Evolutionary conservation across 768 basidiomycete genomes (phyloP), one percentile per base, ranked within the genome.

Genomic region (Pleurotus cornucopiae): DNA sequence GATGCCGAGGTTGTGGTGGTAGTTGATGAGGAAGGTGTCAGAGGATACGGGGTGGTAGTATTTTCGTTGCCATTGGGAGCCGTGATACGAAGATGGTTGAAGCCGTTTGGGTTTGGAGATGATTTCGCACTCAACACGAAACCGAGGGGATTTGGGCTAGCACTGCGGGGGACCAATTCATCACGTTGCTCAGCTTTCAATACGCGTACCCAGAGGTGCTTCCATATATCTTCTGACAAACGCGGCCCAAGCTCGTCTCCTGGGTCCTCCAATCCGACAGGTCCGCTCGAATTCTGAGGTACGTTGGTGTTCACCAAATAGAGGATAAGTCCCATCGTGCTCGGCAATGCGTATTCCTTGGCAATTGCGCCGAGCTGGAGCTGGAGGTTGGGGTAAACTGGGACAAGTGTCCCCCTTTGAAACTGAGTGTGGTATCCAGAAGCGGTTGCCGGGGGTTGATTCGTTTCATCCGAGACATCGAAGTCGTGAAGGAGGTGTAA

Each of bases 261-360:
- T 4, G 76, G 71, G 54, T 71, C 66, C 20, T 71, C 71, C n/a
- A 49, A 46, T 40, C 63, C 16, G 12, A 40, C 53, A 38, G 54
- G 58, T 38, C 43, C 56, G 40, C 14, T 51, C 26, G 65, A 64
- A 54, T 38, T 51, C 16, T 23, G 54, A 21, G 60, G 52, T 34
- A 44, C 44, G 60, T 61, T 21, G 61, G 61, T 64, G 9, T 71
- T 75, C 44, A 91, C 80, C 46, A 98, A 82, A 69, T 94, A 98
- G 1, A 98, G 76, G 43, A 91, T 76, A 46, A 98, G 71, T 4
- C 95, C 95, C 12, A 81, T 71, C 0, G 90, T 91, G 61, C 88
- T 92, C 1, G 95, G 95, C 14, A 98, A 75, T 2, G 91, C 90
- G 64, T 94, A 98, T 71, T 98, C 95, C 69, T 86, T 87, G 12